These are phyloP conservation scores for Ilyonectria mors-panacis DNA, from an alignment of 2,329 filamentous ascomycete genomes.

Conservation along the genomic window DNA sequence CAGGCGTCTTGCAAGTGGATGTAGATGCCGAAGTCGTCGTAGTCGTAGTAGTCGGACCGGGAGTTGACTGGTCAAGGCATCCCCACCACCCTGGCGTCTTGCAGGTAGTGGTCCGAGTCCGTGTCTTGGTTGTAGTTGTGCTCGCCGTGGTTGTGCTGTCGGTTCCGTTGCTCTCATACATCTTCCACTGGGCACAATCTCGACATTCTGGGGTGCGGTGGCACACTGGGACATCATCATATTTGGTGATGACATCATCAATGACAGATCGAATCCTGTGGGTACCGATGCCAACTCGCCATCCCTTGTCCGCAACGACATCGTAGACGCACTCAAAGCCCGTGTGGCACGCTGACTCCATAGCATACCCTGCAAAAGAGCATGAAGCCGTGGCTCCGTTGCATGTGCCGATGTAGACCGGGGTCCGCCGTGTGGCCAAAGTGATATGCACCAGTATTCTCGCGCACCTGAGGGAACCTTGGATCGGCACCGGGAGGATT, in stretches of 20 bases:
- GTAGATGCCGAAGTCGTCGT: slow-evolving; percentile 63
- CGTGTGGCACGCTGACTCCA: slow-evolving; percentile 94
- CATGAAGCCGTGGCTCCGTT: slow-evolving; percentile 92
- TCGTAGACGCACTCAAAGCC: slow-evolving; percentile 93
- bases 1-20: slow-evolving; percentile 73
- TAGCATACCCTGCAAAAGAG: slow-evolving; percentile 91
- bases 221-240: slow-evolving; percentile 85
- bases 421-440: slow-evolving; percentile 97
- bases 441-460: slow-evolving; percentile 85
- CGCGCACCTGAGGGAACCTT: slow-evolving; percentile 77
- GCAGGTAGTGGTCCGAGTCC: slow-evolving; percentile 89
- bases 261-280: slow-evolving; percentile 94
- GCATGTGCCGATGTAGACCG: slow-evolving; percentile 93
- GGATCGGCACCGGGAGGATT: slow-evolving; percentile 84
- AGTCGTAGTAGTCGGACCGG: slow-evolving; percentile 57
- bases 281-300: slow-evolving; percentile 91
- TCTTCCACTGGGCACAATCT: slow-evolving; percentile 95
- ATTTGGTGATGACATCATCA: slow-evolving; percentile 86
- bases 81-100: slow-evolving; percentile 96
- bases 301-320: slow-evolving; percentile 90
- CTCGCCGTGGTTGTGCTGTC: slow-evolving; percentile 78
- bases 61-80: slow-evolving; percentile 77
- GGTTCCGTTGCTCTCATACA: slow-evolving; percentile 92
- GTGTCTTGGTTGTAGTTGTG: slow-evolving; percentile 71
- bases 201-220: slow-evolving; percentile 83